Percentiles rank a stretch among this genome's conserved stretches.
These are phyloP conservation scores for Hericium coralloides DNA, from an alignment of 768 basidiomycete genomes.

Conservation along the genomic window DNA sequence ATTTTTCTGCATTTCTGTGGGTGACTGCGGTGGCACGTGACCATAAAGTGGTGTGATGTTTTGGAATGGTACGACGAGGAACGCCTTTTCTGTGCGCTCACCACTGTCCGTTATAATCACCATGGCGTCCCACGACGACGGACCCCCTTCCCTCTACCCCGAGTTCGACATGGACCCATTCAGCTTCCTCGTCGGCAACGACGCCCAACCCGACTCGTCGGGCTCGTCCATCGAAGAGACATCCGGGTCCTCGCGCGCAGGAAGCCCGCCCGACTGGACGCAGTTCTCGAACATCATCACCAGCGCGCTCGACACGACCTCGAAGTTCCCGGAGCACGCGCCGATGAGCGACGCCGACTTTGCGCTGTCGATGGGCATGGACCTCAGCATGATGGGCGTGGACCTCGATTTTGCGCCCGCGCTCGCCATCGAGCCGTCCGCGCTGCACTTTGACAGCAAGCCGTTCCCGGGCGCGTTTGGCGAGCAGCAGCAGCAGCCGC, in stretches of 20 bases:
- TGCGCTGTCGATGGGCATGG: constrained; percentile 30
- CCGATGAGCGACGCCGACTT: not conserved
- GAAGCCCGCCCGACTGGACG: constrained; percentile 15
- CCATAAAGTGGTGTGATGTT: too few species aligned
- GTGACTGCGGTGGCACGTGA: too few species aligned
- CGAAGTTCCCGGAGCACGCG: not conserved
- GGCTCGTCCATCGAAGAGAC: constrained; percentile 1
- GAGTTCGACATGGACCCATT: not conserved
- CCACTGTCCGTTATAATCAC: not conserved
- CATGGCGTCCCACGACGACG: not conserved
- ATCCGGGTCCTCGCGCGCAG: constrained; percentile 4
- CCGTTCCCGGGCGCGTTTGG: not conserved
- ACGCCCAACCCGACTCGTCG: not conserved
- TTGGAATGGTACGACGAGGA: too few species aligned
- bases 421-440: constrained; percentile 56
- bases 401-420: constrained; percentile 55
- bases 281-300: constrained; percentile 14
- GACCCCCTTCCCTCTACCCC: not conserved
- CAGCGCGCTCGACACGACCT: not conserved
- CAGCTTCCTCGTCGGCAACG: not conserved
- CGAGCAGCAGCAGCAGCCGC: constrained; percentile 8
- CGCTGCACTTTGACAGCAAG: constrained; percentile 39
- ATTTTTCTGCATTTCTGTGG: too few species aligned
- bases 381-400: constrained; percentile 22
- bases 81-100: too few species aligned